Evolutionary conservation across 169 alveolate genomes (phyloP).

Genomic region (Eimeria sp.): DNA sequence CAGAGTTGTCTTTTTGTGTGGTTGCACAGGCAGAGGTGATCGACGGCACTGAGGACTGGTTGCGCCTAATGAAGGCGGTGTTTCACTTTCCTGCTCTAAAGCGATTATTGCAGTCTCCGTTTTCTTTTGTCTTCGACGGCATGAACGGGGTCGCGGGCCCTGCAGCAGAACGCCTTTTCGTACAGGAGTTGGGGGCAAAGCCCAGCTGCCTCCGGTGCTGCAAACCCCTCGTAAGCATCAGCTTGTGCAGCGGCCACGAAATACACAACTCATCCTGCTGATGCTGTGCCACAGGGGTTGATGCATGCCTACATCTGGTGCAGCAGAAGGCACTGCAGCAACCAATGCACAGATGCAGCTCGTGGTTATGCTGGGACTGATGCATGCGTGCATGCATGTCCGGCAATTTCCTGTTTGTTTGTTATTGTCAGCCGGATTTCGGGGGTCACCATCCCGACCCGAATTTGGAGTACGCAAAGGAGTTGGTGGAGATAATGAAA

Average conservation of each 20-base stretch:
- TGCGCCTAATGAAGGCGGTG: slow-evolving; percentile 90
- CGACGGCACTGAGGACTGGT: slow-evolving; percentile 92
- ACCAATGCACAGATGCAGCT: not conserved
- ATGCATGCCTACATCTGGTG: too few relatives aligned
- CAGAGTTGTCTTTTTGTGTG: not conserved
- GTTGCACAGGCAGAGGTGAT: slow-evolving; percentile 90
- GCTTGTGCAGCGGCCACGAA: too few relatives aligned
- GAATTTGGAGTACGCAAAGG: slow-evolving; percentile 95
- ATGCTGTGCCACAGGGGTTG: too few relatives aligned
- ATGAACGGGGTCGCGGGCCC: slow-evolving; percentile 97
- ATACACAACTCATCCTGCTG: too few relatives aligned
- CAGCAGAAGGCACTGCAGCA: not conserved
- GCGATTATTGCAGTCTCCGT: slow-evolving; percentile 90
- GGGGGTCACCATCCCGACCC: slow-evolving; percentile 97
- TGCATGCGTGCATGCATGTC: not conserved
- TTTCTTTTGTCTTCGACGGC: slow-evolving; percentile 94
- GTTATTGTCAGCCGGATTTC: slow-evolving; percentile 90
- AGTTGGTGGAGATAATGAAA: slow-evolving; percentile 92
- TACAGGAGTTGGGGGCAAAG: slow-evolving; percentile 90
- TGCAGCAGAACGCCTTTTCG: slow-evolving; percentile 93
- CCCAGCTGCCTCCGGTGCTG: slow-evolving; percentile 33
- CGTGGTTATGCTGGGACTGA: not conserved
- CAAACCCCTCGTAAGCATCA: not conserved
- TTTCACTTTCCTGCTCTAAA: slow-evolving; percentile 94
- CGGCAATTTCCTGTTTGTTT: not conserved